A percentile compares a stretch with the other conserved stretches of the same genome.
Conservation (phyloP, 1,284 basidiomycete species). For the Heterobasidion irregulare region DNA sequence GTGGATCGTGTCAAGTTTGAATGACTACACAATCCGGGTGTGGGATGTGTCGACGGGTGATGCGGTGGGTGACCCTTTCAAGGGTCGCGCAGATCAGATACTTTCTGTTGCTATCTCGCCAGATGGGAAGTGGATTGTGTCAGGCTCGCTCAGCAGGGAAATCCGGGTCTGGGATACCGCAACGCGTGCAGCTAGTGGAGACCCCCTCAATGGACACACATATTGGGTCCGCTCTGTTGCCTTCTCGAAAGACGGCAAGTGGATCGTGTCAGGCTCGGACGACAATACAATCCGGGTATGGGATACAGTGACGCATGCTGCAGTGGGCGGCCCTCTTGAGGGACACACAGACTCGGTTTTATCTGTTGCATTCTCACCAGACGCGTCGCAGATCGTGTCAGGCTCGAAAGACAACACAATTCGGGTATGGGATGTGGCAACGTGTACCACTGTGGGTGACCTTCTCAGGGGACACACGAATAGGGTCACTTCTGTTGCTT, state of each 20-base stretch:
- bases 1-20: not conserved
- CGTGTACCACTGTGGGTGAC: not conserved
- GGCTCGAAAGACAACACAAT: not conserved
- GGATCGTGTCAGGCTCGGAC: not conserved
- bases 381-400: not conserved
- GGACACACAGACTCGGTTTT: not conserved
- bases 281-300: not conserved
- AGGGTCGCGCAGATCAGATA: not conserved
- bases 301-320: not conserved
- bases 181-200: not conserved
- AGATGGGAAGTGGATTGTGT: not conserved
- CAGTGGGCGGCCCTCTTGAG: not conserved
- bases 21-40: not conserved
- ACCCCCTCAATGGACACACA: not conserved
- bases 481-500: slow-evolving; percentile 1
- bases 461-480: slow-evolving; percentile 1
- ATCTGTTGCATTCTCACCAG: not conserved
- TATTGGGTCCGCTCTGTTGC: not conserved
- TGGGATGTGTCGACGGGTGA: not conserved
- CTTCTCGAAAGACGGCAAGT: not conserved
- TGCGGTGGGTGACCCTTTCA: not conserved
- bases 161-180: not conserved
- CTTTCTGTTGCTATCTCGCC: not conserved
- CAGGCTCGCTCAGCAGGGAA: not conserved
- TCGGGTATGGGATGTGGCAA: not conserved